A percentile compares a stretch with the other conserved stretches of the same genome.
These are phyloP conservation scores for Hypoxylon sp. DNA, from an alignment of 2,329 filamentous ascomycete species.

Conservation along the genomic window DNA sequence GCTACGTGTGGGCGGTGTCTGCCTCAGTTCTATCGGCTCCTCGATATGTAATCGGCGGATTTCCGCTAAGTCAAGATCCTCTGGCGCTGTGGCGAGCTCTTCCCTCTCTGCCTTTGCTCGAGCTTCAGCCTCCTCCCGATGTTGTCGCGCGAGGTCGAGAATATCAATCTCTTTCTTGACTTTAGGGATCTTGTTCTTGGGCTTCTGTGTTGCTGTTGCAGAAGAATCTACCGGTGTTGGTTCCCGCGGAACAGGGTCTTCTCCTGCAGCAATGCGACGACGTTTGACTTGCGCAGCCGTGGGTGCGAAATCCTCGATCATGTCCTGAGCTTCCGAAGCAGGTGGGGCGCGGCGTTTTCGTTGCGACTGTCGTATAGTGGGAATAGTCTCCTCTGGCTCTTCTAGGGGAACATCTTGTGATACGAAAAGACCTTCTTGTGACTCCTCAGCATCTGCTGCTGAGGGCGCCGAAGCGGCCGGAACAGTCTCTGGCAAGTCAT, in stretches of 20 bases:
- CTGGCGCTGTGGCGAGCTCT: conserved; percentile 67
- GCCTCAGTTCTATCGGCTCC: conserved; percentile 79
- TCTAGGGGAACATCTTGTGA: conserved; percentile 62
- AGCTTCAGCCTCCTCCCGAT: conserved; percentile 77
- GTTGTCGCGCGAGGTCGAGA: conserved; percentile 74
- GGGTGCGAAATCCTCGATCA: conserved; percentile 81
- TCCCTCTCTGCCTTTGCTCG: conserved; percentile 68
- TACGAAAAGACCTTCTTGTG: conserved; percentile 68
- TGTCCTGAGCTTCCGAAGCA: conserved; percentile 63
- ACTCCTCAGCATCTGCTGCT: conserved; percentile 53
- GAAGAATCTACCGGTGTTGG: conserved; percentile 50
- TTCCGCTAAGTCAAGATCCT: conserved; percentile 78
- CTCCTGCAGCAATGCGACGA: conserved; percentile 75
- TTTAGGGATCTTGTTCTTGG: conserved; percentile 61
- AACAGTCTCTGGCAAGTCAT: conserved; percentile 51
- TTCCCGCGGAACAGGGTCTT: conserved; percentile 61
- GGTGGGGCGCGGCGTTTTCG: conserved; percentile 65
- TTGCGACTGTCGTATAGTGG: conserved; percentile 50
- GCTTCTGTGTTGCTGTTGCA: conserved; percentile 56
- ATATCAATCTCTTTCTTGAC: conserved; percentile 77
- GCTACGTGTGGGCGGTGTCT: conserved; percentile 53
- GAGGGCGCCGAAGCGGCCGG: conserved; percentile 21
- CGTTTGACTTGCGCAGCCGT: conserved; percentile 84
- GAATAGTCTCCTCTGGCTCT: conserved; percentile 46
- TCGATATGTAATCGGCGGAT: conserved; percentile 82